Conservation (phyloP, 352 stramenopile species). For the Phytophthora uliginosa region DNA sequence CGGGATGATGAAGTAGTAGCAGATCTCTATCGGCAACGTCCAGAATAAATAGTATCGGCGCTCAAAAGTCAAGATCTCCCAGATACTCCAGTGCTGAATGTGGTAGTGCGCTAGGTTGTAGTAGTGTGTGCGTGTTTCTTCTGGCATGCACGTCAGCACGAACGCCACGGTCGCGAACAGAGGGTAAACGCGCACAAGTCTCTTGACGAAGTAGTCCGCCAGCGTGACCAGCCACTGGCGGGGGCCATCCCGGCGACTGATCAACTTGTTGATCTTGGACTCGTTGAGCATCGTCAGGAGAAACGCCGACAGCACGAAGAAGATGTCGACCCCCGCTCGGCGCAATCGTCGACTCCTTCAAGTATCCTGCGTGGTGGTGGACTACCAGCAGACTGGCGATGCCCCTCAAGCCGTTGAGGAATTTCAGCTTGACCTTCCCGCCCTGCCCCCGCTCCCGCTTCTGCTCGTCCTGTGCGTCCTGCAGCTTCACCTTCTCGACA, state of each 20-base stretch:
- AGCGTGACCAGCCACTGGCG: conserved; percentile 1
- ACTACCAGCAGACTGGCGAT: conserved; percentile 30
- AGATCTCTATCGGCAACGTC: conserved; percentile 54
- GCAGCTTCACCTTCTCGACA: not conserved
- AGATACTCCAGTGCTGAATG: conserved; percentile 10
- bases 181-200: conserved; percentile 14
- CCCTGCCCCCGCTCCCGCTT: conserved; percentile 26
- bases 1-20: conserved; percentile 52
- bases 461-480: not conserved
- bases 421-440: conserved; percentile 11
- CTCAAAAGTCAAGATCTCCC: conserved; percentile 5
- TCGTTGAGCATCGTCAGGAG: conserved; percentile 40
- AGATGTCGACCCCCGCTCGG: conserved; percentile 30
- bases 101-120: conserved; percentile 16
- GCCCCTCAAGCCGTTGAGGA: conserved; percentile 26
- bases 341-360: conserved; percentile 14
- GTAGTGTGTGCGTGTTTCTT: conserved; percentile 8
- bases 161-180: conserved; percentile 11
- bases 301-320: conserved; percentile 45
- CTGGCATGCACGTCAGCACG: conserved; percentile 4
- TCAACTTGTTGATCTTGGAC: conserved; percentile 4
- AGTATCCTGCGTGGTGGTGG: conserved; percentile 16
- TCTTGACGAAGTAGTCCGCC: conserved; percentile 14
- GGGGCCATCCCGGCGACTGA: not conserved
- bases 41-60: conserved; percentile 16